Evolutionary conservation across 768 basidiomycete genomes (phyloP).

Genomic region (Termitomyces sp.): DNA sequence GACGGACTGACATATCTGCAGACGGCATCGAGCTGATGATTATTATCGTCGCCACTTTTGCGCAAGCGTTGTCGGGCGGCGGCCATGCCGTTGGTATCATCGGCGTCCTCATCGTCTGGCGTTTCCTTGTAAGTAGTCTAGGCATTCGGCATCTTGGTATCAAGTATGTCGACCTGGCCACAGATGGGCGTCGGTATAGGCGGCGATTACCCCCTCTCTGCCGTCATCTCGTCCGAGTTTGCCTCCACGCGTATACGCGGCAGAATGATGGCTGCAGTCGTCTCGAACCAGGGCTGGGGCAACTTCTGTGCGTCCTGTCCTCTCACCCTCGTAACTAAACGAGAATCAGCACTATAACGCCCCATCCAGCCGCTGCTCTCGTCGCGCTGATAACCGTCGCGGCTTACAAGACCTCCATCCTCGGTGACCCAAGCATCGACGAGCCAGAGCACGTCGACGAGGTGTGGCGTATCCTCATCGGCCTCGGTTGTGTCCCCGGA

Average conservation of each 20-base stretch:
- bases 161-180: not conserved
- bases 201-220: conserved; percentile 82
- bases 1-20: conserved; percentile 15
- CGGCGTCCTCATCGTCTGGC: conserved; percentile 77
- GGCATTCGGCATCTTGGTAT: conserved; percentile 17
- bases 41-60: conserved; percentile 77
- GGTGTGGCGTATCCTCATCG: conserved; percentile 85
- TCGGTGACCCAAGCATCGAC: conserved; percentile 32
- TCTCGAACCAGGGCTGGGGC: conserved; percentile 85
- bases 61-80: conserved; percentile 73
- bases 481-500: conserved; percentile 80
- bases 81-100: conserved; percentile 66
- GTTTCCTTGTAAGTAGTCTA: conserved; percentile 51
- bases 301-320: conserved; percentile 57
- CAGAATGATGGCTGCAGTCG: conserved; percentile 85
- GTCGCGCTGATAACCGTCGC: conserved; percentile 59
- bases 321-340: not conserved
- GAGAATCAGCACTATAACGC: not conserved
- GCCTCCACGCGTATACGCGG: conserved; percentile 73
- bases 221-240: conserved; percentile 88
- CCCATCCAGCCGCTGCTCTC: conserved; percentile 51
- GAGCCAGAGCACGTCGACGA: conserved; percentile 55
- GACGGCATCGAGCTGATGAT: conserved; percentile 75
- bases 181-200: conserved; percentile 82
- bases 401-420: conserved; percentile 60